Evolutionary conservation across 1,284 basidiomycete genomes (phyloP).

Genomic region (Melampsora larici-populina): DNA sequence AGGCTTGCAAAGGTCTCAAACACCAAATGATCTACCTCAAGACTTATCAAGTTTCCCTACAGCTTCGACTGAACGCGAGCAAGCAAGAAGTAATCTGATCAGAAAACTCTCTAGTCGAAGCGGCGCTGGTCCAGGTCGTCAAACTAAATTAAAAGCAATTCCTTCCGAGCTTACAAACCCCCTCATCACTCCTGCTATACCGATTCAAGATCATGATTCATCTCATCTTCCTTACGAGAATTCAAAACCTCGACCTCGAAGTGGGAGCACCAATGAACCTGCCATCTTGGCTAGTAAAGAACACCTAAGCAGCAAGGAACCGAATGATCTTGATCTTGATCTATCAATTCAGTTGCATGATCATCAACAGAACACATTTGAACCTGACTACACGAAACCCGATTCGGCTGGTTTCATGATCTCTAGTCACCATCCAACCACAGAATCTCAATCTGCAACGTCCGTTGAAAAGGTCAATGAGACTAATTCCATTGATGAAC

Average conservation of each 20-base stretch:
- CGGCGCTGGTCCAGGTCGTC: background rate
- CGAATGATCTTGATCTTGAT: background rate
- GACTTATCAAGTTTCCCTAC: background rate
- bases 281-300: background rate
- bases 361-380: background rate
- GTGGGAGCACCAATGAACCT: background rate
- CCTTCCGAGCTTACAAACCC: background rate
- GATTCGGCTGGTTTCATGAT: background rate
- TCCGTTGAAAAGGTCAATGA: background rate
- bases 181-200: background rate
- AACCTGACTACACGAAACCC: background rate
- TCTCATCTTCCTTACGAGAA: background rate
- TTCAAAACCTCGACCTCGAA: background rate
- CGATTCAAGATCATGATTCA: background rate
- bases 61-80: constrained; percentile 19
- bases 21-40: background rate
- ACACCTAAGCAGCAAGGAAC: too few species aligned
- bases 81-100: constrained; percentile 35
- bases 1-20: background rate
- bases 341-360: background rate
- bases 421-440: background rate
- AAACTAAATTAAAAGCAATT: background rate
- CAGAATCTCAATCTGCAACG: background rate
- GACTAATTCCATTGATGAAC: background rate
- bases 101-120: constrained; percentile 36